These are phyloP conservation scores for Graphilbum ipis-grandicollis DNA, from an alignment of 2,329 filamentous ascomycete genomes.

Conservation along the genomic window DNA sequence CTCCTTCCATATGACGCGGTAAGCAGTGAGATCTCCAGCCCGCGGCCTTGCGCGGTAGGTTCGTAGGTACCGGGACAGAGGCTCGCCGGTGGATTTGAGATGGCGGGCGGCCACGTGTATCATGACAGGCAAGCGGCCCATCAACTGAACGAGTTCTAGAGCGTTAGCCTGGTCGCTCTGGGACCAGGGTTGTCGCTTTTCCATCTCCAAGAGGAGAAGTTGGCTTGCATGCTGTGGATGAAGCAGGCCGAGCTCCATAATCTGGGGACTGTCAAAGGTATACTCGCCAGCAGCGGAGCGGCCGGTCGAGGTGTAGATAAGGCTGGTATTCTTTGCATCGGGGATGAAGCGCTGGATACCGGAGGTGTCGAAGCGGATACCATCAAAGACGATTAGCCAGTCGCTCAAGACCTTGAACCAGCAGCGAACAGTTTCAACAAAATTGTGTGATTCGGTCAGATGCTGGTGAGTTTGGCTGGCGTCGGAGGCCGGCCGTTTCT, in stretches of 20 bases:
- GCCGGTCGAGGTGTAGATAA: slow-evolving; percentile 54
- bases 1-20: slow-evolving; percentile 29
- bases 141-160: slow-evolving; percentile 42
- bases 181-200: slow-evolving; percentile 35
- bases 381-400: slow-evolving; percentile 53
- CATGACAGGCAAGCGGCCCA: slow-evolving; percentile 48
- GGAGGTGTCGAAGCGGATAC: slow-evolving; percentile 41
- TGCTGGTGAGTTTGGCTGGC: slow-evolving; percentile 7
- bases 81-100: slow-evolving; percentile 41
- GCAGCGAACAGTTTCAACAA: slow-evolving; percentile 37
- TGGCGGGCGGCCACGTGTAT: slow-evolving; percentile 49
- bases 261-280: slow-evolving; percentile 39
- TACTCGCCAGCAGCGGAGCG: slow-evolving; percentile 34
- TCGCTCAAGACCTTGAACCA: slow-evolving; percentile 46
- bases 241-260: slow-evolving; percentile 36
- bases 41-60: slow-evolving; percentile 38
- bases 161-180: slow-evolving; percentile 37
- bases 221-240: slow-evolving; percentile 38
- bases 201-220: slow-evolving; percentile 44
- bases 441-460: slow-evolving; percentile 21
- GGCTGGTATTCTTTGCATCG: slow-evolving; percentile 40
- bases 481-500: slow-evolving; percentile 9
- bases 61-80: slow-evolving; percentile 42
- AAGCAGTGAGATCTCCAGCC: slow-evolving; percentile 29
- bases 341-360: slow-evolving; percentile 46